Evolutionary conservation across 306 rosid species (phyloP).

Genomic region (Cicer chorassanicum): DNA sequence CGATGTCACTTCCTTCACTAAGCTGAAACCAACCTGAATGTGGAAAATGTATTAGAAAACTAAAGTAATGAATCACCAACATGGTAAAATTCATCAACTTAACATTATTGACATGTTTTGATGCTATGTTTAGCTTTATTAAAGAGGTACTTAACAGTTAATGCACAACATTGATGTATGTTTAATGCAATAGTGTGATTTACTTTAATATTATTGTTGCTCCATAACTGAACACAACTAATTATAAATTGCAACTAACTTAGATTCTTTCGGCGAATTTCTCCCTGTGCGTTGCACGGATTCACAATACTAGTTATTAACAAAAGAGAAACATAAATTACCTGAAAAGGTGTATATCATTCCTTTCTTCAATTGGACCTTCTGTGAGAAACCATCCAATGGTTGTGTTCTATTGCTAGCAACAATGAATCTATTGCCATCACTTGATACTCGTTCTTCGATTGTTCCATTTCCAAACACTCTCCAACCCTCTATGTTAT

Average conservation of each 20-base stretch:
- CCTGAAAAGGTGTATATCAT: slow-evolving; percentile 64
- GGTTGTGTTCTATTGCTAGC: slow-evolving; percentile 54
- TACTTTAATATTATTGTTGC: too few relatives aligned
- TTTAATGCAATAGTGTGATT: too few relatives aligned
- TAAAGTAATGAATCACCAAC: background rate
- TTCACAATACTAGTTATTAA: background rate
- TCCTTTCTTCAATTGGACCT: slow-evolving; percentile 62
- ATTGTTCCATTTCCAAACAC: slow-evolving; percentile 60
- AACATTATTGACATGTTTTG: too few relatives aligned
- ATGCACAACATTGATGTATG: too few relatives aligned
- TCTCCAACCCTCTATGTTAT: slow-evolving; percentile 64
- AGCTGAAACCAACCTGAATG: slow-evolving; percentile 74
- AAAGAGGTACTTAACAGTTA: too few relatives aligned
- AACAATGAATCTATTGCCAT: slow-evolving; percentile 68
- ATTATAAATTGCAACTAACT: too few relatives aligned
- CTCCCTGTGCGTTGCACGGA: too few relatives aligned
- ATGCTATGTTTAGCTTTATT: too few relatives aligned
- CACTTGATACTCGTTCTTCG: slow-evolving; percentile 51
- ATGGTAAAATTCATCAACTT: slow-evolving; percentile 3
- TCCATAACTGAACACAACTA: too few relatives aligned
- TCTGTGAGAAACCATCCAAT: slow-evolving; percentile 63
- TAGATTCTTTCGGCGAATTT: too few relatives aligned
- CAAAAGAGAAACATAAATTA: slow-evolving; percentile 38
- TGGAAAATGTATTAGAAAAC: slow-evolving; percentile 7
- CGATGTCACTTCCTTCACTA: slow-evolving; percentile 65